Base-by-base conservation (phyloP, 2,329 filamentous ascomycete genomes). In the Cladophialophora bantiana region DNA sequence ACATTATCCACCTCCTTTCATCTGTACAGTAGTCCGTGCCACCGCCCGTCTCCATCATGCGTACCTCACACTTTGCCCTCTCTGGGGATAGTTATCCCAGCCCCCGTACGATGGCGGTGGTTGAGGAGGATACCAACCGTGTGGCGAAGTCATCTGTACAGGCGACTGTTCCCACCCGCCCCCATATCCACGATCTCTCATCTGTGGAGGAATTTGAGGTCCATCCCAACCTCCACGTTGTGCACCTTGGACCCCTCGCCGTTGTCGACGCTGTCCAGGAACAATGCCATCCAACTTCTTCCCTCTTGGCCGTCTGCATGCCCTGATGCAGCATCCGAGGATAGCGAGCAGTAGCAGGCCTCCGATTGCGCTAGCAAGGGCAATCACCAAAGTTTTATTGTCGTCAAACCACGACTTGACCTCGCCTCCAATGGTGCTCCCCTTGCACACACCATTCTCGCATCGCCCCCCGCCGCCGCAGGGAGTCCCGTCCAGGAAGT, bases 401-500 rank as follows among this genome's bases (percentile, higher is more conserved):
- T 89, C 80, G 32, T 86, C 80, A 77, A 98, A 89, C 90, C 93
- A 97, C 67, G 84, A 85, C 62, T 81, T 83, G 69, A 96, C 89
- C 79, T 93, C 89, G 69, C 88, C 89, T 72, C 84, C 84, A 1
- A 91, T 85, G 34, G 86, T 89, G 40, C 87, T 83, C 68, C 92
- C 94, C 73, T 85, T 78, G 79, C 95, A 99, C 72, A 84, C 81
- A 52, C 95, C 95, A 73, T 94, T 94, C 59, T 78, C 76, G 78
- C 95, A 99, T 64, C 82, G 84, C 6, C 95, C 95, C 62, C 92
- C 92, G 18, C 90, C 91, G 60, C 88, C 85, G 76, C 95, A 99
- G 1, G 86, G 82, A 0, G 95, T 98, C 18, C 95, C 95, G 76
- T 99, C 95, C 35, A 98, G 83, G 80, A 96, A 98, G 79, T 96